Evolutionary conservation across 78 protist genomes (phyloP).

Genomic region (Dictyostelium purpureum): DNA sequence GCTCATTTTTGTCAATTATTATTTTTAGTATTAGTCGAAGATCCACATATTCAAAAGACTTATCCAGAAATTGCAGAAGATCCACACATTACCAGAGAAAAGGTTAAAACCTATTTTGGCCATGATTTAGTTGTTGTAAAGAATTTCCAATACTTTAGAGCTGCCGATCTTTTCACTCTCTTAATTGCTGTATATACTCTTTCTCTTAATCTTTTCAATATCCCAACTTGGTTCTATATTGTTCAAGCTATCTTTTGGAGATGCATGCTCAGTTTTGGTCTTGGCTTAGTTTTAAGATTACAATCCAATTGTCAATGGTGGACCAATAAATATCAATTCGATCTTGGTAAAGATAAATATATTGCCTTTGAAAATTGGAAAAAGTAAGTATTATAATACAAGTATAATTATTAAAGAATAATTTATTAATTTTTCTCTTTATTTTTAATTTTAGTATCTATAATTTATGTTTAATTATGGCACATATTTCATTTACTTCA

Average conservation of each 20-base stretch:
- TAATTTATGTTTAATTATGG: conserved; percentile 70
- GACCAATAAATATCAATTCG: conserved; percentile 32
- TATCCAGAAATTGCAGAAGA: conserved; percentile 85
- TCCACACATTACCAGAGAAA: conserved; percentile 50
- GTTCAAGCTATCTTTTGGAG: conserved; percentile 83
- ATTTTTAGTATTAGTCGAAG: conserved; percentile 88
- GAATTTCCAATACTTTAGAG: conserved; percentile 74
- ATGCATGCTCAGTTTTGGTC: conserved; percentile 26
- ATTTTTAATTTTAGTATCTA: conserved; percentile 36
- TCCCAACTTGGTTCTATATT: conserved; percentile 65
- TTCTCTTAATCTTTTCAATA: not conserved
- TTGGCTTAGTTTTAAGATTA: conserved; percentile 39
- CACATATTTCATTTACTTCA: conserved; percentile 69
- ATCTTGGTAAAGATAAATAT: conserved; percentile 18
- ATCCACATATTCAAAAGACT: conserved; percentile 90
- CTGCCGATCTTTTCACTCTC: conserved; percentile 60
- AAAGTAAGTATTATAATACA: conserved; percentile 32
- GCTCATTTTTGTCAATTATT: conserved; percentile 90
- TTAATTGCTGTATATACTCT: conserved; percentile 57
- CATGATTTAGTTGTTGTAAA: conserved; percentile 72
- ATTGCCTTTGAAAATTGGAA: conserved; percentile 85
- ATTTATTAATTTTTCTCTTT: not conserved
- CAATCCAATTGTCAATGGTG: conserved; percentile 68
- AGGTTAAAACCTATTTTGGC: conserved; percentile 60
- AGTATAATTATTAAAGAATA: not conserved